Base-by-base conservation (phyloP, 768 basidiomycete genomes). In the Gloeopeniophorella convolvens region DNA sequence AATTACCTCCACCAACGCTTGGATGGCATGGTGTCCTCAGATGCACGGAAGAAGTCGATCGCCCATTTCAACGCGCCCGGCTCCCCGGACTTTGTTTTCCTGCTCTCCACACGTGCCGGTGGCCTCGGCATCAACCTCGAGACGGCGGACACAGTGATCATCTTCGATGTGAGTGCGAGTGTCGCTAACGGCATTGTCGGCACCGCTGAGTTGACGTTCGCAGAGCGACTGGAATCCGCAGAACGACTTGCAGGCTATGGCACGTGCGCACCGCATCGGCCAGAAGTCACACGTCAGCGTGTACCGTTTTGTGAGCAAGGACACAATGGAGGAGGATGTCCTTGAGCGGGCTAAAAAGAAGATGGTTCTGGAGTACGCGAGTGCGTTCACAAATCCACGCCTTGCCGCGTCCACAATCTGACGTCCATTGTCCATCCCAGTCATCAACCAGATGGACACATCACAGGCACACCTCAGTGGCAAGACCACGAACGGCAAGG, bases 391-490 rank as follows among this genome's bases (percentile, higher is more conserved):
- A 43, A 51, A 45, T 48, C 32, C n/a, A 47, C 36, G 45, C 20
- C 13, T 43, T 26, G 51, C 30, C 34, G 11, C 9, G 18, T 16
- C 26, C 45, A 11, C 40, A 30, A 40, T 35, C 34, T 39, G 45
- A 48, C n/a, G n/a, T n/a, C n/a, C n/a, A n/a, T n/a, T 26, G 21
- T 53, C 27, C 27, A 27, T 18, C 56, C 42, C 65, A 96, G 93
- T 99, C 72, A 97, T 99, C 74, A 96, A 97, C 69, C 95, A 98
- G 70, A 96, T 98, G 89, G 96, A 99, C 70, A 99, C 96, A 20
- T 93, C 94, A 34, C 96, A 97, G 58, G 89, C 90, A 35, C 90
- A 97, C 68, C 81, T 99, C 45, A 85, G 90, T 63, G 85, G 87
- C 49, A 92, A 91, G 62, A 48, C 46, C 15, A 76, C 78, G 16